Evolutionary conservation across 2,329 filamentous ascomycete genomes (phyloP).

Genomic region (Trichocomaceae sp.): DNA sequence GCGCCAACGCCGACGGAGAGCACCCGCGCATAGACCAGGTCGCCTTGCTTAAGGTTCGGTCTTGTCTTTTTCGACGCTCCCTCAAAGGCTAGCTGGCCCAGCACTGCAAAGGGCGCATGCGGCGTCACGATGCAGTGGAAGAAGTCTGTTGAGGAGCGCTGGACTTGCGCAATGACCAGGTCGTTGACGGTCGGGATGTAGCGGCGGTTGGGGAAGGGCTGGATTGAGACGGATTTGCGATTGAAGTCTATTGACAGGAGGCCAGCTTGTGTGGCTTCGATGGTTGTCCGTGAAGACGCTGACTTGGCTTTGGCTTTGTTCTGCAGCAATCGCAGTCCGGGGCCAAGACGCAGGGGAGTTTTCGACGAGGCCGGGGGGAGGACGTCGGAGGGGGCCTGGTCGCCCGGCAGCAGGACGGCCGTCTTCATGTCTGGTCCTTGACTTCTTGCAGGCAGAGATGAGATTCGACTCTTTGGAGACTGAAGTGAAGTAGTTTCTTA

Average conservation of each 20-base stretch:
- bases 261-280: constrained; percentile 33
- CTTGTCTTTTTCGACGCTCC: constrained; percentile 86
- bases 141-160: constrained; percentile 66
- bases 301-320: constrained; percentile 56
- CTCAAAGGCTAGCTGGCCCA: constrained; percentile 90
- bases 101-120: constrained; percentile 56
- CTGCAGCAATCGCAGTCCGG: constrained; percentile 73
- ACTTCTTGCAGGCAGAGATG: not conserved
- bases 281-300: constrained; percentile 35
- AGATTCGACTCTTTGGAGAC: too few relatives aligned
- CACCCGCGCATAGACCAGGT: constrained; percentile 84
- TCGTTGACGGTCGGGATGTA: constrained; percentile 77
- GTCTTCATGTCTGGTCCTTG: constrained; percentile 55
- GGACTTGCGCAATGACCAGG: constrained; percentile 79
- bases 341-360: constrained; percentile 71
- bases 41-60: constrained; percentile 65
- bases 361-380: constrained; percentile 59
- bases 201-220: constrained; percentile 43
- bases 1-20: constrained; percentile 68
- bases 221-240: constrained; percentile 32
- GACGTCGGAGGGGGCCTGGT: constrained; percentile 58
- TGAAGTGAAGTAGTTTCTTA: constrained; percentile 6
- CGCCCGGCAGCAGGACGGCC: constrained; percentile 74
- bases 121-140: constrained; percentile 73
- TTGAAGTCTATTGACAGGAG: constrained; percentile 33